Conservation (phyloP, 2,329 filamentous ascomycete genomes). For the Chalara sp. region DNA sequence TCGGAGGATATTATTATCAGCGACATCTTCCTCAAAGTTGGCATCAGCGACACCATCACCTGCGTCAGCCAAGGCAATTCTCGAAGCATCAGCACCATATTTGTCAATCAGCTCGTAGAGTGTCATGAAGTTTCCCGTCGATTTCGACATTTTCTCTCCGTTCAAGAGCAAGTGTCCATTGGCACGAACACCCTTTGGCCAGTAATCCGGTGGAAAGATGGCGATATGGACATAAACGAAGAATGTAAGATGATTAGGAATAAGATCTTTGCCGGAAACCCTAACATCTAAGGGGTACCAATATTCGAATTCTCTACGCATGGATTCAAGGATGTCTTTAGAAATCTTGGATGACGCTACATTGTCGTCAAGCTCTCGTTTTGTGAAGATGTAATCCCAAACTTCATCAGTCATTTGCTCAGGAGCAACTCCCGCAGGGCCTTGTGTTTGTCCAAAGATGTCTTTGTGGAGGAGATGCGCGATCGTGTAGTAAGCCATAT, state of each 20-base stretch:
- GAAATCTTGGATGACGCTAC: conserved; percentile 63
- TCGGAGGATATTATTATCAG: conserved; percentile 83
- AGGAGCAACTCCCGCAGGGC: conserved; percentile 59
- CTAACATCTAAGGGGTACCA: conserved; percentile 91
- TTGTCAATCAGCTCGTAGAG: conserved; percentile 79
- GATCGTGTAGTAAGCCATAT: conserved; percentile 75
- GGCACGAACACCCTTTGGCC: conserved; percentile 77
- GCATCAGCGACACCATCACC: conserved; percentile 92
- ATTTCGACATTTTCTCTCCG: conserved; percentile 98
- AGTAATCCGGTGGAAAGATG: conserved; percentile 80
- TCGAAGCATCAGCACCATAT: conserved; percentile 87
- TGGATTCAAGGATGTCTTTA: conserved; percentile 64
- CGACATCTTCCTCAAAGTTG: conserved; percentile 94
- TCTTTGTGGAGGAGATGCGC: conserved; percentile 69
- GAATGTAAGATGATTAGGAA: conserved; percentile 92
- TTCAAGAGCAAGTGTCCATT: conserved; percentile 95
- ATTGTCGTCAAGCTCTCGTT: conserved; percentile 62
- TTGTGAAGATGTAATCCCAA: conserved; percentile 92
- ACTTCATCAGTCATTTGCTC: conserved; percentile 93
- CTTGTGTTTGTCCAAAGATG: conserved; percentile 71
- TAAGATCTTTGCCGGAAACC: conserved; percentile 86
- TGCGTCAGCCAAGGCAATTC: conserved; percentile 88
- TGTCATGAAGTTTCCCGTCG: conserved; percentile 94
- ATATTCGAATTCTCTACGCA: conserved; percentile 93
- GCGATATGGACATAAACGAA: conserved; percentile 91